A percentile compares a stretch with the other conserved stretches of the same genome.
These are phyloP conservation scores for Centrapalus pauciflorus DNA, from an alignment of 129 eudicot genomes.

Conservation along the genomic window DNA sequence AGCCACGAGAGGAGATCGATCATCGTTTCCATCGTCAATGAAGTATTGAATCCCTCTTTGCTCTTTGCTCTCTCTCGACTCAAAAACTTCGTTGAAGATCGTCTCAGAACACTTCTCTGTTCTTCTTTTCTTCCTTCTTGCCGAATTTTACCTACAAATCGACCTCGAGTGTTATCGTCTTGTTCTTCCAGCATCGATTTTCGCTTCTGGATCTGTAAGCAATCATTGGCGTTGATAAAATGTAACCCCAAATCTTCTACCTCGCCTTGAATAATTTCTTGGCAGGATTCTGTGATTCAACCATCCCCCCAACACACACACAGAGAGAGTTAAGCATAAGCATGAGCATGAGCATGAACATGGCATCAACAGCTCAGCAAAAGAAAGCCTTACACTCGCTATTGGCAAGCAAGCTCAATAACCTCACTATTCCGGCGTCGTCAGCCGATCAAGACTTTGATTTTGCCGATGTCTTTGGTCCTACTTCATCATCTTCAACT, in stretches of 20 bases:
- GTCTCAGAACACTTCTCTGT: background rate
- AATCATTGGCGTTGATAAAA: slow-evolving; percentile 4
- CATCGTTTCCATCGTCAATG: too few relatives aligned
- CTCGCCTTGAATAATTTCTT: slow-evolving; percentile 40
- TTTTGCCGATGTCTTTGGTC: slow-evolving; percentile 72
- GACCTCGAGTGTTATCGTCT: background rate
- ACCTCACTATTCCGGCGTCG: slow-evolving; percentile 62
- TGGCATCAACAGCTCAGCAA: slow-evolving; percentile 45
- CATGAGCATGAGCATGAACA: slow-evolving; percentile 11
- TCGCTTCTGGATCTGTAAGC: slow-evolving; percentile 2
- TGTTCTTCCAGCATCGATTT: background rate
- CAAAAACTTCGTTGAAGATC: too few relatives aligned
- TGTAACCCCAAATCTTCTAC: slow-evolving; percentile 28
- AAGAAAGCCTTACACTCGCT: slow-evolving; percentile 52
- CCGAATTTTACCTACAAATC: background rate
- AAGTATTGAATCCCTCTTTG: too few relatives aligned
- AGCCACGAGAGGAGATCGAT: too few relatives aligned
- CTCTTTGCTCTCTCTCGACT: too few relatives aligned
- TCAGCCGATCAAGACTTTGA: slow-evolving; percentile 57
- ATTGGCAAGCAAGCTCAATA: slow-evolving; percentile 51
- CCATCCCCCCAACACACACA: background rate
- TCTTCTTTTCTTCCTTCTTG: background rate
- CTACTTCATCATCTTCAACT: slow-evolving; percentile 26
- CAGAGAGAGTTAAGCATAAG: too few relatives aligned
- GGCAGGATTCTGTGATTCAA: slow-evolving; percentile 21